Evolutionary conservation across 805 yeast genomes (phyloP).

Genomic region (Candida ovalis): DNA sequence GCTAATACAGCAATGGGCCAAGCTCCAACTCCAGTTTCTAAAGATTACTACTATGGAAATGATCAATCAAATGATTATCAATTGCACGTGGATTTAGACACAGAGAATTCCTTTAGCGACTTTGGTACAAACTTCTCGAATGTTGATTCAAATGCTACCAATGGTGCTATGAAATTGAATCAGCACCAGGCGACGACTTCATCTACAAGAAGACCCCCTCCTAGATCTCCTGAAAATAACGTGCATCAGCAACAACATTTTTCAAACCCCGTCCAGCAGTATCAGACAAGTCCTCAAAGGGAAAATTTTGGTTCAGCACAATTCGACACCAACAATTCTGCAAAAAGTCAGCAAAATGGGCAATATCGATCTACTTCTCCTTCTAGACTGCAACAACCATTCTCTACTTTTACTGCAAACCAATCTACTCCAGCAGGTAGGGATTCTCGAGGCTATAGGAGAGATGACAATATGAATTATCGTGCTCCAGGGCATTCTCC

Average conservation of each 20-base stretch:
- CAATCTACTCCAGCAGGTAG: no score
- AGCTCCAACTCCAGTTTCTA: constrained; percentile 2
- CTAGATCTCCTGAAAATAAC: not conserved
- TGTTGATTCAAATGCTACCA: not conserved
- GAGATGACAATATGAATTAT: not conserved
- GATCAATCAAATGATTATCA: not conserved
- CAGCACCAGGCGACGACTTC: not conserved
- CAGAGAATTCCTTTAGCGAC: not conserved
- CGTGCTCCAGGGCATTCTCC: not conserved
- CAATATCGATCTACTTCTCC: not conserved
- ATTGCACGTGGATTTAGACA: not conserved
- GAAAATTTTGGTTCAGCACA: not conserved
- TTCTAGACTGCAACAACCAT: not conserved
- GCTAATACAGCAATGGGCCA: not conserved
- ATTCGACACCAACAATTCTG: no score
- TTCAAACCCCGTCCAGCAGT: not conserved
- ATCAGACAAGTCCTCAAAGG: not conserved
- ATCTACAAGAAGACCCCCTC: not conserved
- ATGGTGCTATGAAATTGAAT: not conserved
- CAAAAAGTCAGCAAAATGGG: no score
- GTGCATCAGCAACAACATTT: not conserved
- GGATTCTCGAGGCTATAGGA: not conserved
- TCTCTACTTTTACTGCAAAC: not conserved
- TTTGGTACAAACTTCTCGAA: not conserved
- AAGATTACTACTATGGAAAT: constrained; percentile 1